Base-by-base conservation (phyloP, 2,329 filamentous ascomycete genomes). In the Rhytidhysteron rufulum region DNA sequence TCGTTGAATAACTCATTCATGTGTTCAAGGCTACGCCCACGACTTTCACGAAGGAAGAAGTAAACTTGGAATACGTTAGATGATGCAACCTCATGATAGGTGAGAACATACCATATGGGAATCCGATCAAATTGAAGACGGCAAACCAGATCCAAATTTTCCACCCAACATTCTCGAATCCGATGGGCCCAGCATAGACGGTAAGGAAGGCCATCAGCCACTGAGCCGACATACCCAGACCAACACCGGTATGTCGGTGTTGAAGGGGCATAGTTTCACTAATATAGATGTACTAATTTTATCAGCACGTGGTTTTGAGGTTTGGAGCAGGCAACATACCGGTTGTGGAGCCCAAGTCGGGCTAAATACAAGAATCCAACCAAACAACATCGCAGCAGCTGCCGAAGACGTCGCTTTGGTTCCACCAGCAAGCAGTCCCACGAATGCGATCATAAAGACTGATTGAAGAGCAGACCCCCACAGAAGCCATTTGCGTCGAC, bases 191-290 rank as follows among this genome's bases (percentile, higher is more conserved):
- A 4, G 58, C 62, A 37, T 56, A 65, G 4, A 64, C 62, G 15
- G 62, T 65, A 16, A 65, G 32, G 42, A 63, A 65, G 2, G 60
- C 57, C 45, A 57, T 57, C 29, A 64, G 43, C 62, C 62, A 65
- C 40, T 65, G 58, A 10, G 49, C 54, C 9, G 54, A 59, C 22
- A 57, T 48, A 22, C 50, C 55, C 15, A 60, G 50, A n/a, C 51
- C 55, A 37, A 60, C 53, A 16, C 62, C 62, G 11, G 55, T 58
- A 39, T 65, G 60, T 31, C 62, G 56, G 44, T 63, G 55, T n/a
- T 54, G 54, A 4, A 65, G 53, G 2, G 60, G 62, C 50, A 61
- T 56, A 31, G 53, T 61, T 41, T 64, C 61, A 17, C 54, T 55
- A 21, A 50, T 51, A 44, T 64, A 64, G 11, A 63, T 51, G 41